Base-by-base conservation (phyloP, 306 rosid species). In the Canavalia gladiata region DNA sequence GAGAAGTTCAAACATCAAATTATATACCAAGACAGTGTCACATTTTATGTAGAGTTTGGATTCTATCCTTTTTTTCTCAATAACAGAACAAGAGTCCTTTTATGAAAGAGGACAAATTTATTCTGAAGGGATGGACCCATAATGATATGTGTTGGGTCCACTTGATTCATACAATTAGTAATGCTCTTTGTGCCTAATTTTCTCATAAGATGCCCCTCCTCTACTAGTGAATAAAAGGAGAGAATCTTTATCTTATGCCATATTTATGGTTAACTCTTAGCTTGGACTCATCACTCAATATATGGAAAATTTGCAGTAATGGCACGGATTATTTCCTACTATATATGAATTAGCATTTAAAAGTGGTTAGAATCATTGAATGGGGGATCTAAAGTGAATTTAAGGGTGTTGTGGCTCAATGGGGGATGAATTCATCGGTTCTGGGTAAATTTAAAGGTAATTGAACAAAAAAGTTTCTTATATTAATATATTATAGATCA, bases 311-410 rank as follows among this genome's bases (percentile, higher is more conserved):
- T 42, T 52, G 50, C 46, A 25, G 43, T 60, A 43, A 43, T 54
- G 54, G 9, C 45, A 45, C 60, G 69, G 30, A 51, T 69, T 59
- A n/a, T 76, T 54, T 68, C 62, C 33, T 75, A 75, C 69, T 42
- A 39, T 39, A 55, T 54, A 33, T 81, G 70, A 59, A 13, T 31
- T 69, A 60, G 43, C 57, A 52, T 37, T 76, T 76, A 39, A 68
- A 60, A 63, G 37, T 10, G n/a, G 6, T 47, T 30, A 11, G 57
- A 76, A 63, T 55, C 54, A 13, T 12, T 43, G 7, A 81, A 8
- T 12, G 7, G 25, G 43, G 42, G 8, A 54, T 83, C 34, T 45
- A 33, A 54, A 77, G 55, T 10, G 8, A 59, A 43, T 11, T 73
- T 64, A 47, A 58, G 18, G 6, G 50, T 68, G 28, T 3, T 64